Base-by-base conservation (phyloP, 441 rosid genomes). In the Mallotus japonicus region DNA sequence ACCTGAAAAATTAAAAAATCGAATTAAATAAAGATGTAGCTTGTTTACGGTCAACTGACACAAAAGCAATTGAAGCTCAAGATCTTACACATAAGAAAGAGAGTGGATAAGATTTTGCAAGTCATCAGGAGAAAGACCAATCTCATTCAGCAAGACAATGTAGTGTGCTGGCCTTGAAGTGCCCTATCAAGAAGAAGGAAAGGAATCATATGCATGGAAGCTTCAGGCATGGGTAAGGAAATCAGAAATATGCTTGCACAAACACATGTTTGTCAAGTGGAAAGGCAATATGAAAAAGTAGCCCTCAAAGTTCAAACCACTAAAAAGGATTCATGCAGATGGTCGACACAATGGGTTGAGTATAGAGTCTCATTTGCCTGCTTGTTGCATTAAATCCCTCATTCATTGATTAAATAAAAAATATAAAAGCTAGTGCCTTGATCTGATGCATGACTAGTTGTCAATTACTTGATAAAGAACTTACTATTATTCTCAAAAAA, bases 91-190 rank as follows among this genome's bases (percentile, higher is more conserved):
- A 62, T 95, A 95, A 49, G 91, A 92, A 11, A 95, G 85, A 1
- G 85, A 85, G 68, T 89, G 92, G 74, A 92, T 78, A 24, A 93
- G 84, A 77, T 85, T 84, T 79, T 93, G 97, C 81, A 95, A 71
- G 8, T 83, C 81, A 72, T 91, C 93, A 0, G 92, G 88, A 53
- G 88, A 72, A 86, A 95, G 91, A 79, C 98, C 98, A 76, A 91
- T 91, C 82, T 95, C 93, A 78, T 95, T 95, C n/a, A 89, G 76
- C 87, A 95, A 80, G 16, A 90, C 96, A 62, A 90, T 95, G 72
- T 95, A 95, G 71, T 93, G 99, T 9, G 95, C 90, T 1, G 96
- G 98, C 85, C 93, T 85, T 69, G 96, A 91, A 67, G 97, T 95
- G 76, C 96, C 99, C 97, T 91, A 69, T 28, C 44, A 58, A 32